Percentiles rank a stretch among this genome's conserved stretches.
phyloP scores from a whole-genome alignment of 2,329 filamentous ascomycete genomes.

The Colletotrichum horii region DNA sequence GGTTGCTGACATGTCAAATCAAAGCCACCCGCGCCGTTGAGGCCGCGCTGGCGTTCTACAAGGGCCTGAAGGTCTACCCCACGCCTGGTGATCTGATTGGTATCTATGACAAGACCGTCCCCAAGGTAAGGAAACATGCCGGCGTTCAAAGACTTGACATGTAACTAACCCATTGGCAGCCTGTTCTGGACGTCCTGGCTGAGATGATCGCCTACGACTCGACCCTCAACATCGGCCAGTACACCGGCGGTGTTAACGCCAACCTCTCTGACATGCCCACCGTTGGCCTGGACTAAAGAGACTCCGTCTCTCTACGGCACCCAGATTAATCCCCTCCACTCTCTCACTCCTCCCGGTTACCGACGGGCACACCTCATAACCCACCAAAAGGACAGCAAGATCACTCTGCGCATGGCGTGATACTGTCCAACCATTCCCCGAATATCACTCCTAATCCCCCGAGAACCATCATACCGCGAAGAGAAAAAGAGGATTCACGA shows the following conservation, averaged over 20 bases:
- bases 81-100: slow-evolving; percentile 89
- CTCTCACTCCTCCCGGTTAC: not conserved
- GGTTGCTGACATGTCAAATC: slow-evolving; percentile 2
- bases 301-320: not conserved
- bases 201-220: slow-evolving; percentile 97
- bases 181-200: slow-evolving; percentile 92
- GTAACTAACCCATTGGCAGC: slow-evolving; percentile 53
- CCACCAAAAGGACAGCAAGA: slow-evolving; percentile 4
- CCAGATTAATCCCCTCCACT: slow-evolving; percentile 1
- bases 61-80: slow-evolving; percentile 97
- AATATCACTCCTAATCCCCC: slow-evolving; percentile 8
- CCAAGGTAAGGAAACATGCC: slow-evolving; percentile 69
- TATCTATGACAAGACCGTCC: slow-evolving; percentile 98
- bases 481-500: slow-evolving; percentile 17
- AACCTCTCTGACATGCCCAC: slow-evolving; percentile 54
- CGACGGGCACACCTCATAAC: not conserved
- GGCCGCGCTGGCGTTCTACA: slow-evolving; percentile 95
- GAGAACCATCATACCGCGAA: not conserved
- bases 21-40: slow-evolving; percentile 60
- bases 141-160: not conserved
- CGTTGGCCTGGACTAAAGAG: slow-evolving; percentile 58
- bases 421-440: not conserved
- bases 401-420: not conserved
- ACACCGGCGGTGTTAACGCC: slow-evolving; percentile 32
- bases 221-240: slow-evolving; percentile 64